Evolutionary conservation across 1,284 basidiomycete genomes (phyloP).

Genomic region (Earliella scabrosa): DNA sequence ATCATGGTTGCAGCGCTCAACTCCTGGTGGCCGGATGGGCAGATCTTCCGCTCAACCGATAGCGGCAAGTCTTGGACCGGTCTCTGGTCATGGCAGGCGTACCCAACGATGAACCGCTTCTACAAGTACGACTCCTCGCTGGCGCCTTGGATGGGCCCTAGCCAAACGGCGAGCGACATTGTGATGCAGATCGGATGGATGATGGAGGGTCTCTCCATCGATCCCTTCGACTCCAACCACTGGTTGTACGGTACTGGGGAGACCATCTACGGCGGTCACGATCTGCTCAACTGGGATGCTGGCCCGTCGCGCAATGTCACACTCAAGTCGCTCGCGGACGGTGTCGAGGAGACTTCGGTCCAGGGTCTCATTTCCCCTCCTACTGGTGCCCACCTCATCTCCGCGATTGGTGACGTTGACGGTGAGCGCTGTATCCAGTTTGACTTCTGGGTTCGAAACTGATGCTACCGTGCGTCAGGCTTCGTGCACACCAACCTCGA

Average conservation of each 20-base stretch:
- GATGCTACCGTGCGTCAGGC: constrained; percentile 22
- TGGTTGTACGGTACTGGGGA: constrained; percentile 70
- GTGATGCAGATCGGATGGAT: constrained; percentile 46
- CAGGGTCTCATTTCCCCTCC: constrained; percentile 58
- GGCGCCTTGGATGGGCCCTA: constrained; percentile 62
- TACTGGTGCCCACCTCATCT: constrained; percentile 51
- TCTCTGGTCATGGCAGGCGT: constrained; percentile 57
- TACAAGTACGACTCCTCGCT: constrained; percentile 57
- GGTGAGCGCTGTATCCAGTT: constrained; percentile 36
- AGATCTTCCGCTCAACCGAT: constrained; percentile 64
- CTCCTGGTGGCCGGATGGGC: constrained; percentile 63
- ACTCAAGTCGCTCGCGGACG: constrained; percentile 61
- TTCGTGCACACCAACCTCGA: constrained; percentile 53
- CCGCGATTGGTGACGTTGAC: constrained; percentile 60
- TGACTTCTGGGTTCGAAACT: neutral
- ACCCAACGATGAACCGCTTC: constrained; percentile 54
- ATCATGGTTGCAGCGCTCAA: constrained; percentile 72
- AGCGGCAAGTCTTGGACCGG: constrained; percentile 58
- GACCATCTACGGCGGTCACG: constrained; percentile 62
- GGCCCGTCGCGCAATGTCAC: constrained; percentile 53
- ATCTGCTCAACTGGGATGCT: constrained; percentile 60
- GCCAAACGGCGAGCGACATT: constrained; percentile 44
- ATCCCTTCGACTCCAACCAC: constrained; percentile 69
- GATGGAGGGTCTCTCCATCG: constrained; percentile 55
- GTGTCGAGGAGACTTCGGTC: constrained; percentile 66